Evolutionary conservation across 768 basidiomycete species (phyloP), one percentile per base, ranked within the genome.

Genomic region (Auriscalpium orientale): DNA sequence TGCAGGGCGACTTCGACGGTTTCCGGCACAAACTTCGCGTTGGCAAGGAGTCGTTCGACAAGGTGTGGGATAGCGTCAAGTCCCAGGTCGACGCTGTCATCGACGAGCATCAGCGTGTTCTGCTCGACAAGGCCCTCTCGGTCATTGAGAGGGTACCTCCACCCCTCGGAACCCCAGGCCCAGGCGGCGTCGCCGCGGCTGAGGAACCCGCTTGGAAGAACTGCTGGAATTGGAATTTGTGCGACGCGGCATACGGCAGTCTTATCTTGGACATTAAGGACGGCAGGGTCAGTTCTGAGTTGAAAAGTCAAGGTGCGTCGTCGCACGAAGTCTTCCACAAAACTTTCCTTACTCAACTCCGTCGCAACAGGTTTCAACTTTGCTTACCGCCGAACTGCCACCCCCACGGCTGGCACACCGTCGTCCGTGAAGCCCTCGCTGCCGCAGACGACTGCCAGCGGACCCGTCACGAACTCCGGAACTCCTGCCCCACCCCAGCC

Each of bases 201-300:
- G 95, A 99, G 68, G 94, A 98, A 64, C 84, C 87, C 3, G 85
- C 91, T 0, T 99, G 97, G 97, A 99, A 98, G 72, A 98, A 97
- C 68, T 93, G 91, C 68, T 98, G 95, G 95, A 93, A 97, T 68
- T 97, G 95, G 95, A 95, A 98, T 65, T 73, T 98, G 45, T 94
- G 94, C 60, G 97, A 99, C 63, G 95, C 95, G 7, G 90, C 93
- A 2, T 97, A 87, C 58, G 95, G 97, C 1, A 84, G 84, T 11
- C 78, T 99, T 36, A 75, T 97, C 1, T 74, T 99, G 46, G 93
- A 97, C 62, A 74, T 98, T 64, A 88, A 88, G 63, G 95, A 98
- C 57, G 94, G 95, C 8, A 78, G 95, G 49, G 83, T 99, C 47
- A 94, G 91, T 56, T 87, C 88, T 0, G 95, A 98, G 67, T 78